Conservation (phyloP, 495 filamentous ascomycete species). For the Elaphomyces granulatus region DNA sequence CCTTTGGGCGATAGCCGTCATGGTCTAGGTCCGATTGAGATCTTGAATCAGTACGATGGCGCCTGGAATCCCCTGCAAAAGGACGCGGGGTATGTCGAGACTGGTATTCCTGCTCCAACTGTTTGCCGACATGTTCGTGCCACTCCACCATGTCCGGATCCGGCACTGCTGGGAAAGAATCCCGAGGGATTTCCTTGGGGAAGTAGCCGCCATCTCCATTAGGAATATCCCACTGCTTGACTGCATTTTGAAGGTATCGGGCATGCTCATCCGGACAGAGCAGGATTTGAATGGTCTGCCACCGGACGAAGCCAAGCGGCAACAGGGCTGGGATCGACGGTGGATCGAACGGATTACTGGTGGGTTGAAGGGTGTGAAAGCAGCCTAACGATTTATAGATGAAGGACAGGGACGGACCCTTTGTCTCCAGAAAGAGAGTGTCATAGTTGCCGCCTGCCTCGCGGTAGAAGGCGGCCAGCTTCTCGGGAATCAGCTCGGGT, state of each 20-base stretch:
- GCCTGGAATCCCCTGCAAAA: constrained; percentile 21
- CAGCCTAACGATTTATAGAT: constrained; percentile 89
- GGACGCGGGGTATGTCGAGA: constrained; percentile 19
- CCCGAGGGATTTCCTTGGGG: constrained; percentile 58
- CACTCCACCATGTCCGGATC: constrained; percentile 69
- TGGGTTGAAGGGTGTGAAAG: constrained; percentile 61
- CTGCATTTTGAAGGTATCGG: constrained; percentile 66
- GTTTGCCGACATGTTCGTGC: constrained; percentile 54
- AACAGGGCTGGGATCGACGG: constrained; percentile 76
- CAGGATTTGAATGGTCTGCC: constrained; percentile 86
- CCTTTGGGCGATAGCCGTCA: constrained; percentile 6
- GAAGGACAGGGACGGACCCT: constrained; percentile 58
- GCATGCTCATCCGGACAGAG: constrained; percentile 82
- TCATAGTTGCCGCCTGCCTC: constrained; percentile 84
- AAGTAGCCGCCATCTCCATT: constrained; percentile 65
- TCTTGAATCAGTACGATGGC: constrained; percentile 20
- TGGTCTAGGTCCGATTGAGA: constrained; percentile 9
- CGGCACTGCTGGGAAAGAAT: constrained; percentile 58
- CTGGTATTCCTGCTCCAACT: constrained; percentile 29
- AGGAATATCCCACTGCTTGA: constrained; percentile 57
- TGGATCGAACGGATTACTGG: constrained; percentile 51
- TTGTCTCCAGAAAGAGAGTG: constrained; percentile 67
- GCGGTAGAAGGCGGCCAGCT: constrained; percentile 81
- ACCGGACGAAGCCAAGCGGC: constrained; percentile 70
- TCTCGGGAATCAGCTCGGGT: constrained; percentile 56